Percentiles rank a stretch among this genome's conserved stretches.
Conservation (phyloP, 2,329 filamentous ascomycete genomes). For the Monilinia fructicola region DNA sequence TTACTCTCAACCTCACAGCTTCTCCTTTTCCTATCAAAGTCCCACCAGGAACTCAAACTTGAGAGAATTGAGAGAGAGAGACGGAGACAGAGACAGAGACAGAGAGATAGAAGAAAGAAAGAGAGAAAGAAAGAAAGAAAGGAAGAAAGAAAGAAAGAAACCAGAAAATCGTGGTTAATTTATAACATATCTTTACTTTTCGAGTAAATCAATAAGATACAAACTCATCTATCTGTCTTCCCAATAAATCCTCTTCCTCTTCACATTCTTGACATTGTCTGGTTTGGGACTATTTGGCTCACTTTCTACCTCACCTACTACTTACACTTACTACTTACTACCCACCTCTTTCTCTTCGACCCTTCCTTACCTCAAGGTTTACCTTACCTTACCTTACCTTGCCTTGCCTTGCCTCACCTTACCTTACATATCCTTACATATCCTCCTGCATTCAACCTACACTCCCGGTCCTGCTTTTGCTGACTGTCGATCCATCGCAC, state of each 20-base stretch:
- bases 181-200: neutral
- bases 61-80: neutral
- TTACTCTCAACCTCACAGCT: neutral
- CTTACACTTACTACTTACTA: no score
- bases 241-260: neutral
- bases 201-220: conserved; percentile 1
- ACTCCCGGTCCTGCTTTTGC: conserved; percentile 27
- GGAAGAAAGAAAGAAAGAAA: no score
- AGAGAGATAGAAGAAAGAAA: no score
- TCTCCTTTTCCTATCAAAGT: neutral
- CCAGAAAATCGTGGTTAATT: neutral
- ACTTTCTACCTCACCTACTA: conserved; percentile 3
- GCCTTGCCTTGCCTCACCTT: no score
- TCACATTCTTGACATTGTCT: neutral
- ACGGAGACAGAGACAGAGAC: no score
- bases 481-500: conserved; percentile 34
- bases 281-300: conserved; percentile 1
- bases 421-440: conserved; percentile 1
- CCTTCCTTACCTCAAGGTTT: conserved; percentile 11
- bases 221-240: neutral
- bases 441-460: conserved; percentile 36
- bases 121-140: no score
- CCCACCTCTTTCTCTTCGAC: conserved; percentile 16
- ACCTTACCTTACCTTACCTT: no score
- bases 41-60: neutral